phyloP scores from a whole-genome alignment of 1,284 basidiomycete species.

The Mrakiaceae sp. region DNA sequence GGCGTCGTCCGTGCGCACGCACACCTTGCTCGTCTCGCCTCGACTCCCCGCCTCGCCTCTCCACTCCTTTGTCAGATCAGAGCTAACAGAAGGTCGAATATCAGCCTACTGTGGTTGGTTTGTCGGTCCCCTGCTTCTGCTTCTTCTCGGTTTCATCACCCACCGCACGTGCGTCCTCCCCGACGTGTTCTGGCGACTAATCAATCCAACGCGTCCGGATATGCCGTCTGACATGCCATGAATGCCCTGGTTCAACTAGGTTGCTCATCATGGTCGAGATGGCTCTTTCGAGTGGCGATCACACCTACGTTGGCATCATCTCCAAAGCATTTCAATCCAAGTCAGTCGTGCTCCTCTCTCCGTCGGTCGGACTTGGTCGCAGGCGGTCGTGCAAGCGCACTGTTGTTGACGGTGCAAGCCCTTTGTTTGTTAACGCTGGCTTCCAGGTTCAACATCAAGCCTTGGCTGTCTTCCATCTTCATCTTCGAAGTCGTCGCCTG shows the following conservation, averaged over 20 bases:
- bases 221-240: conserved; percentile 5
- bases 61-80: not conserved
- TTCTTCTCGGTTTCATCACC: conserved; percentile 10
- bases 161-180: conserved; percentile 10
- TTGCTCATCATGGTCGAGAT: conserved; percentile 53
- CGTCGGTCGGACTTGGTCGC: not conserved
- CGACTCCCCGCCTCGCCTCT: not conserved
- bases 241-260: not conserved
- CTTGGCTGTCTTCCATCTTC: conserved; percentile 52
- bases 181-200: conserved; percentile 1
- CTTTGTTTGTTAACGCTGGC: not conserved
- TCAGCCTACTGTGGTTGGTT: conserved; percentile 17
- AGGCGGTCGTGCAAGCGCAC: not conserved
- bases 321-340: conserved; percentile 51
- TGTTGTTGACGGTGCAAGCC: not conserved
- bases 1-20: not conserved
- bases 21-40: not conserved
- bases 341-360: not conserved
- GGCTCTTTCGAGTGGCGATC: conserved; percentile 46
- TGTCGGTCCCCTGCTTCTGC: conserved; percentile 3
- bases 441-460: conserved; percentile 12
- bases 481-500: conserved; percentile 68
- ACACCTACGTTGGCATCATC: conserved; percentile 71
- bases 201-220: not conserved
- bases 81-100: not conserved